phyloP scores from a whole-genome alignment of 2,329 filamentous ascomycete genomes.

The Aspergillus sp. region DNA sequence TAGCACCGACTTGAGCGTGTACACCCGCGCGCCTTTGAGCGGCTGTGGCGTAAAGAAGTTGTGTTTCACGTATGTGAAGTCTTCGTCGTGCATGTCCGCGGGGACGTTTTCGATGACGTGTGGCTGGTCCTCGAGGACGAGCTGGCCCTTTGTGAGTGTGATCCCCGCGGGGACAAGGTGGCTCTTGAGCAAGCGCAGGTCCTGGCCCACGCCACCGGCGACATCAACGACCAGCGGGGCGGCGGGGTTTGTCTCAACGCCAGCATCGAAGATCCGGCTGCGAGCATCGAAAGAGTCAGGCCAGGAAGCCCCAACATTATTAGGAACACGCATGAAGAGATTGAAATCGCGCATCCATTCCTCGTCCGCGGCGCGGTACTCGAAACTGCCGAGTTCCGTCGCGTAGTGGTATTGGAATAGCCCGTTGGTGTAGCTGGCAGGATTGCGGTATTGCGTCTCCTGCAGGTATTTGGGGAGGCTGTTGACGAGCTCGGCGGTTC shows the following conservation, averaged over 20 bases:
- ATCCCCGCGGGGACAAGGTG: slow-evolving; percentile 4
- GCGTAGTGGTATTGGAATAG: slow-evolving; percentile 28
- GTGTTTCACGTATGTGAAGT: background rate
- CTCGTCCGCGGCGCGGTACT: slow-evolving; percentile 21
- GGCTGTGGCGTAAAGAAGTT: slow-evolving; percentile 1
- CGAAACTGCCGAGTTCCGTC: slow-evolving; percentile 20
- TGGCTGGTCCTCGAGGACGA: background rate
- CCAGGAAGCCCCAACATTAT: slow-evolving; percentile 24
- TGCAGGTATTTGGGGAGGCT: slow-evolving; percentile 5
- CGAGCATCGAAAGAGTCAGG: slow-evolving; percentile 29
- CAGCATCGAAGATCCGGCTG: slow-evolving; percentile 25
- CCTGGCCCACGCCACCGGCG: slow-evolving; percentile 25
- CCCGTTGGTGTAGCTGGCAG: slow-evolving; percentile 15
- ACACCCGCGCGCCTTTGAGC: background rate
- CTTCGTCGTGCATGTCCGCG: background rate
- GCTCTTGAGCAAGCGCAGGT: slow-evolving; percentile 13
- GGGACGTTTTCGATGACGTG: background rate
- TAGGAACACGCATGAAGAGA: slow-evolving; percentile 29
- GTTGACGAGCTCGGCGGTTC: background rate
- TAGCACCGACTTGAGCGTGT: background rate
- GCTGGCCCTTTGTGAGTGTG: background rate
- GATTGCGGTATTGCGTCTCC: slow-evolving; percentile 12
- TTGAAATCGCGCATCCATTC: slow-evolving; percentile 24
- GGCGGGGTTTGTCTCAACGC: slow-evolving; percentile 15
- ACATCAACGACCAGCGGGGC: slow-evolving; percentile 27